Percentiles rank a stretch among this genome's conserved stretches.
Evolutionary conservation across 2,329 filamentous ascomycete species (phyloP).

Genomic region (Fusarium succisae): DNA sequence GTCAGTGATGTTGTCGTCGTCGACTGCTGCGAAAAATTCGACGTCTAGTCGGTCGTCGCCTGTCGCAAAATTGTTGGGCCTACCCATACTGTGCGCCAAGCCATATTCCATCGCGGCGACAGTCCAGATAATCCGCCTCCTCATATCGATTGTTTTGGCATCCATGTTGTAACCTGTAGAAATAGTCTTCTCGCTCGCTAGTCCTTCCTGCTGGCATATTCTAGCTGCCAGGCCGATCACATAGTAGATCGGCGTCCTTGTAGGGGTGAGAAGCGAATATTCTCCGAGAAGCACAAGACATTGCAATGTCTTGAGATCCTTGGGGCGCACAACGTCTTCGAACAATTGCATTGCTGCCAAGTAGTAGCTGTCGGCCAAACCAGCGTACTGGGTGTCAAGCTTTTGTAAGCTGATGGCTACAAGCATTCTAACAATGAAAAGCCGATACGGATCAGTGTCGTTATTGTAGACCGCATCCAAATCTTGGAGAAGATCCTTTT

Average conservation of each 20-base stretch:
- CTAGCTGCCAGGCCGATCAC: conserved; percentile 88
- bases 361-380: conserved; percentile 94
- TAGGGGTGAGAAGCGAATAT: conserved; percentile 92
- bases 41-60: conserved; percentile 86
- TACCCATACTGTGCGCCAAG: conserved; percentile 85
- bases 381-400: conserved; percentile 88
- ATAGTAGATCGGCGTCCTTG: conserved; percentile 91
- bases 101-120: conserved; percentile 89
- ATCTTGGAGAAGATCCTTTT: conserved; percentile 78
- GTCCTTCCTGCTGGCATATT: conserved; percentile 86
- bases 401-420: conserved; percentile 96
- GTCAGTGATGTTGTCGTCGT: conserved; percentile 84
- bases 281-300: conserved; percentile 88
- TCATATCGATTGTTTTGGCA: conserved; percentile 85
- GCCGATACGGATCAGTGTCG: conserved; percentile 80
- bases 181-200: conserved; percentile 91
- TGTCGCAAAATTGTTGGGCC: conserved; percentile 86
- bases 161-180: conserved; percentile 70
- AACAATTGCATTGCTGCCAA: conserved; percentile 86
- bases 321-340: conserved; percentile 84
- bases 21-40: conserved; percentile 81
- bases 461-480: conserved; percentile 84
- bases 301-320: conserved; percentile 89
- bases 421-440: conserved; percentile 90
- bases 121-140: conserved; percentile 87